A percentile compares a stretch with the other conserved stretches of the same genome.
Conservation (phyloP, 169 alveolate species). For the Plasmodium berghei region DNA sequence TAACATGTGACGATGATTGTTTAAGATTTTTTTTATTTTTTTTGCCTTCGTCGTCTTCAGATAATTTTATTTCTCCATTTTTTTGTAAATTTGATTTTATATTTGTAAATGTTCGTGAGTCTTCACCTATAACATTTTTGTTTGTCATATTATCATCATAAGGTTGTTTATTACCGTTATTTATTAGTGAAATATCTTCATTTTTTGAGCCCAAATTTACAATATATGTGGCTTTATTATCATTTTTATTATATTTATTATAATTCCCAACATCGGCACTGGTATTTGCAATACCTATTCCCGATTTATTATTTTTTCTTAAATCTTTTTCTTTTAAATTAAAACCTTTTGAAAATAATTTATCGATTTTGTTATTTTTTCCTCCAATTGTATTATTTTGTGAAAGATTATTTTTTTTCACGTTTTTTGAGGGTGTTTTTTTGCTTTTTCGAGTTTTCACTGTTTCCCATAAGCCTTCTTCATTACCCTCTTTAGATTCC, state of each 20-base stretch:
- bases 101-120: constrained; percentile 14
- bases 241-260: constrained; percentile 8
- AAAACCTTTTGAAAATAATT: constrained; percentile 62
- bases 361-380: constrained; percentile 36
- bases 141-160: constrained; percentile 33
- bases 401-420: constrained; percentile 28
- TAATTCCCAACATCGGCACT: not conserved
- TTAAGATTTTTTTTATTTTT: constrained; percentile 27
- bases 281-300: no score
- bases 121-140: constrained; percentile 7
- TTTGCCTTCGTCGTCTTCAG: constrained; percentile 21
- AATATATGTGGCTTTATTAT: constrained; percentile 23
- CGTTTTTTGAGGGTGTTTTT: constrained; percentile 38
- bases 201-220: constrained; percentile 12
- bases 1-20: constrained; percentile 9
- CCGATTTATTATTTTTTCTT: constrained; percentile 22
- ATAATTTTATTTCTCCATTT: constrained; percentile 16
- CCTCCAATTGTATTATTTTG: constrained; percentile 15
- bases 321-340: constrained; percentile 39
- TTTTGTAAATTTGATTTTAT: constrained; percentile 26
- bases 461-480: constrained; percentile 68
- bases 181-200: constrained; percentile 26
- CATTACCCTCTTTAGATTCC: constrained; percentile 75
- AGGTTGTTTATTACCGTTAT: constrained; percentile 38
- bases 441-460: constrained; percentile 67